Base-by-base conservation (phyloP, 2,329 filamentous ascomycete species). In the Neonectria magnoliae region DNA sequence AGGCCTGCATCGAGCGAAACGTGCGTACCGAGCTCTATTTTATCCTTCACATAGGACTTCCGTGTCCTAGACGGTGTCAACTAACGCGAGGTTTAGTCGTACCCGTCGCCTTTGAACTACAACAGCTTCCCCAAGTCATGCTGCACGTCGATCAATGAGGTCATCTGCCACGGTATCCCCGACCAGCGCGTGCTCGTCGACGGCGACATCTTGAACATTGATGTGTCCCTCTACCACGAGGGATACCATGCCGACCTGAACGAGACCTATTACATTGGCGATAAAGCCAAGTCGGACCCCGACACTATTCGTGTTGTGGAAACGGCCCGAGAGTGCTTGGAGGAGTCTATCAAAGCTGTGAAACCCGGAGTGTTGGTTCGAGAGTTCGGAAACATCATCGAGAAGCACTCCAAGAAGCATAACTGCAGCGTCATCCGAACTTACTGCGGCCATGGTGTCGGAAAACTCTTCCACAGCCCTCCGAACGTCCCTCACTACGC, bases 111-210 rank as follows among this genome's bases (percentile, higher is more conserved):
- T 1, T 84, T 98, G 36, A 98, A 98, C 83, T 98, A 98, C 82
- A 92, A 93, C 83, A 86, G 94, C 80, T 99, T 98, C 81, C 96
- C 96, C 70, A 99, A 99, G 83, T 99, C 96, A 0, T 93, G 98
- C 67, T 99, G 96, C 81, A 98, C 95, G 3, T 98, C 95, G 3
- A 82, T 93, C 54, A 99, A 99, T 83, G 96, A 99, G 81, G 92
- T 97, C 69, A 98, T 99, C 79, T 99, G 96, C 83, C 96, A 99
- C 84, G 96, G 96, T 57, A 99, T 99, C 68, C 96, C 96, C 16
- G 96, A 99, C 76, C 90, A 97, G 78, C 89, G 96, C 60, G 85
- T 92, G 8, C 86, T 99, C 1, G 81, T 93, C 68, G 95, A 99
- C 72, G 96, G 96, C 67, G 96, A 99, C 75, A 98, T 99, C 70